phyloP scores from a whole-genome alignment of 2,329 filamentous ascomycete species.

The Karstenula rhodostoma region DNA sequence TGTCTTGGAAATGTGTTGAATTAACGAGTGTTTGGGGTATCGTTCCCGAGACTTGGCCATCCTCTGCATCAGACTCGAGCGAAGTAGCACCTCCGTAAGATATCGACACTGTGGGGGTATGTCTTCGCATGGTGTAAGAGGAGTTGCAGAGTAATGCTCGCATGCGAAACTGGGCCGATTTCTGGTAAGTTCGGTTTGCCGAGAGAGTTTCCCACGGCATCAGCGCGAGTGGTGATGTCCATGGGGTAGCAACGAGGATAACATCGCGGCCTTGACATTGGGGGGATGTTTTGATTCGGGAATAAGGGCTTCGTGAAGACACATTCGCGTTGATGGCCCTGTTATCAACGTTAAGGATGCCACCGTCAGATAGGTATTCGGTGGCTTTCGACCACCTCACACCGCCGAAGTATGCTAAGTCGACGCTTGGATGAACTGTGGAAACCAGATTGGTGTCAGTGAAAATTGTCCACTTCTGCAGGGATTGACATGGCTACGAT shows the following conservation, averaged over 20 bases:
- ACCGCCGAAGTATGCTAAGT: conserved; percentile 23
- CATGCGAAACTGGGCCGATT: conserved; percentile 25
- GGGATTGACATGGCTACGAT: not conserved
- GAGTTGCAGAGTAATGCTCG: conserved; percentile 14
- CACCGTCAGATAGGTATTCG: conserved; percentile 8
- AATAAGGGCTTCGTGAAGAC: conserved; percentile 8
- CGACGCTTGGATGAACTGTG: conserved; percentile 18
- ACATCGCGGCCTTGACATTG: conserved; percentile 25
- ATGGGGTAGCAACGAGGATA: conserved; percentile 28
- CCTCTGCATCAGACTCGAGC: not conserved
- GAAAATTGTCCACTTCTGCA: not conserved
- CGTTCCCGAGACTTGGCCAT: not conserved
- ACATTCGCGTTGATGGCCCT: conserved; percentile 7
- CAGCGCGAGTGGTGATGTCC: conserved; percentile 18
- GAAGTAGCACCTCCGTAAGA: not conserved
- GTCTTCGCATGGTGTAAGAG: not conserved
- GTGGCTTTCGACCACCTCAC: conserved; percentile 23
- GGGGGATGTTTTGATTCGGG: conserved; percentile 21
- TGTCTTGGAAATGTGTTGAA: not conserved
- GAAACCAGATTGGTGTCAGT: not conserved
- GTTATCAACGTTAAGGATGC: not conserved
- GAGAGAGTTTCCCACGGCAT: not conserved
- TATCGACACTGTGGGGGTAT: not conserved
- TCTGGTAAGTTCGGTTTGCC: conserved; percentile 21
- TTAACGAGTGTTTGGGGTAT: not conserved